Conservation (phyloP, 2,329 filamentous ascomycete genomes). For the Cladosporium sp. region DNA sequence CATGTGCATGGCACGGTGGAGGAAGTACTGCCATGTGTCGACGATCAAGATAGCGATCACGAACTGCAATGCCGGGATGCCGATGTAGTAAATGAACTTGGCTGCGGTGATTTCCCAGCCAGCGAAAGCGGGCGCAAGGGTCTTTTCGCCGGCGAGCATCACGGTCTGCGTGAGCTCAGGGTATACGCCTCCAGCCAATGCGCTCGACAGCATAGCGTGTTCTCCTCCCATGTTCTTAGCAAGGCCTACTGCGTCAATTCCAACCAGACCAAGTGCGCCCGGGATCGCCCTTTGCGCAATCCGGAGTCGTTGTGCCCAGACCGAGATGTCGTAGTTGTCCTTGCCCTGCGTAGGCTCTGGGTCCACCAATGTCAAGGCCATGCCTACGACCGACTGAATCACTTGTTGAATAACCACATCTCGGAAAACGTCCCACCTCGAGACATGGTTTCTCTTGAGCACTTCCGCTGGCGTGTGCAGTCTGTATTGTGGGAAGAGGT, state of each 20-base stretch:
- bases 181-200: constrained; percentile 76
- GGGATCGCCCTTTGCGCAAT: constrained; percentile 76
- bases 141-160: constrained; percentile 47
- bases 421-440: constrained; percentile 77
- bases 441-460: constrained; percentile 77
- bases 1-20: constrained; percentile 93
- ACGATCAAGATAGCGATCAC: constrained; percentile 68
- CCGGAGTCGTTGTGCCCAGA: constrained; percentile 82
- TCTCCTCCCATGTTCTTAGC: constrained; percentile 69
- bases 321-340: constrained; percentile 79
- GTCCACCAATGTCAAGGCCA: constrained; percentile 67
- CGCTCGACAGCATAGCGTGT: constrained; percentile 70
- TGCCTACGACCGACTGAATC: constrained; percentile 73
- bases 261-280: constrained; percentile 63
- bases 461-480: constrained; percentile 94
- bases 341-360: constrained; percentile 68
- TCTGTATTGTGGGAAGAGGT: constrained; percentile 85
- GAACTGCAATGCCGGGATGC: constrained; percentile 76
- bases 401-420: constrained; percentile 91
- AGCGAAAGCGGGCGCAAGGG: constrained; percentile 67
- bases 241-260: constrained; percentile 70
- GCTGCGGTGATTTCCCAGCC: constrained; percentile 75
- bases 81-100: constrained; percentile 72
- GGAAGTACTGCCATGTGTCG: constrained; percentile 98
- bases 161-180: constrained; percentile 60